Base-by-base conservation (phyloP, 1,139 yeast species). In the Candida neerlandica region DNA sequence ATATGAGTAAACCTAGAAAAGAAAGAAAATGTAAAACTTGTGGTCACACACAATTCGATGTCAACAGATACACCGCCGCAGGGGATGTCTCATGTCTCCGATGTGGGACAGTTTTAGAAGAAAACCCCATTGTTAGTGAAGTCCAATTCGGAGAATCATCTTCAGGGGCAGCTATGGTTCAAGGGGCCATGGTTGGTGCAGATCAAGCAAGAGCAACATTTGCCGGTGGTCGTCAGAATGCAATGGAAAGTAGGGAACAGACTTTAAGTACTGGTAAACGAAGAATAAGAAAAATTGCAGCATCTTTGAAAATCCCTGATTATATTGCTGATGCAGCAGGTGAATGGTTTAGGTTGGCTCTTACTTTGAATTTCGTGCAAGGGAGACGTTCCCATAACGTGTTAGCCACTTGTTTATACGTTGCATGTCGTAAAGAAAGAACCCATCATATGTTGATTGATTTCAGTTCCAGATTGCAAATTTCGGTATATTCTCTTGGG, bases 391-490 rank as follows among this genome's bases (percentile, higher is more conserved):
- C 97, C 1, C 97, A 91, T 64, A 92, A 92, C 63, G 98, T 94
- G 5, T 84, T 92, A 48, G 96, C 97, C 0, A 91, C 99, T 0
- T 94, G 99, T 68, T 76, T 94, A 29, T 94, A 94, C 63, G 84
- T 94, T 48, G 97, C 98, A 0, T 94, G 99, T 66, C 84, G 99
- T 61, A 85, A 86, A 64, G 95, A 88, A 60, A 81, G 82, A 64
- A 92, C 98, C 1, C 92, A 88, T 57, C 98, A 94, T 64, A 90
- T 94, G 96, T 78, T 94, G 60, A 91, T 94, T 61, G 99, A 95
- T 69, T 94, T 94, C 66, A 87, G 96, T 27, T 89, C 96, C 41
- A 75, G 94, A 56, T 74, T 95, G 41, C 96, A 89, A 63, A 91
- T 92, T 19, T 88, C 96, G 44, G 99, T 94, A 1, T 94, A 87